These are phyloP conservation scores for Paramecium pentaurelia DNA, from an alignment of 73 alveolate species.

Conservation along the genomic window DNA sequence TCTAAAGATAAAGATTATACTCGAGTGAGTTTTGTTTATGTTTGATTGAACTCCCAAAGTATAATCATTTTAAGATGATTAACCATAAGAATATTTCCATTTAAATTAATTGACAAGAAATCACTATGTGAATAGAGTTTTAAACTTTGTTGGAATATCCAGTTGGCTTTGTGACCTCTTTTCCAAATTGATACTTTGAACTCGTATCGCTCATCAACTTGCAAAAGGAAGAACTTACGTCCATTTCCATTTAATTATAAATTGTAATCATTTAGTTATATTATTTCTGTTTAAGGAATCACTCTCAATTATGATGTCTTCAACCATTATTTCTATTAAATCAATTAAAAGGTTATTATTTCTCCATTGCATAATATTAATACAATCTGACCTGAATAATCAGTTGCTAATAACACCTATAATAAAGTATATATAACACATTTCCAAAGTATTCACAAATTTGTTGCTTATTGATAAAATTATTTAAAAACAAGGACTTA, in stretches of 20 bases:
- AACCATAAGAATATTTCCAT: not conserved
- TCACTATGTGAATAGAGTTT: not conserved
- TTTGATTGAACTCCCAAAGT: not conserved
- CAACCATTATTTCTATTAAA: not conserved
- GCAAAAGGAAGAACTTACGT: not conserved
- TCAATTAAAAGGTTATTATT: not conserved
- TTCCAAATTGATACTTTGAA: not conserved
- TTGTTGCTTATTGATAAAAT: not conserved
- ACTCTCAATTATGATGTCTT: not conserved
- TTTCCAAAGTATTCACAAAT: not conserved
- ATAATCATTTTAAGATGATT: not conserved
- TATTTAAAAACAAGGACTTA: not conserved
- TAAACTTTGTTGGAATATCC: not conserved
- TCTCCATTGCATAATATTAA: not conserved
- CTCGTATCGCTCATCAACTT: not conserved
- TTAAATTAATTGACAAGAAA: not conserved
- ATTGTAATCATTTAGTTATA: not conserved
- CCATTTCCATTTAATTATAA: not conserved
- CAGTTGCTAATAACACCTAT: not conserved
- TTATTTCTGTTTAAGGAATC: not conserved
- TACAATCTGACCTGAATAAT: not conserved
- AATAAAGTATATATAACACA: not conserved
- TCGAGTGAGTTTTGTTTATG: not conserved
- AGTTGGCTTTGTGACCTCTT: not conserved
- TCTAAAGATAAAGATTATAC: not conserved